A percentile compares a stretch with the other conserved stretches of the same genome.
These are phyloP conservation scores for Talaromyces sp. DNA, from an alignment of 2,329 filamentous ascomycete genomes.

Conservation along the genomic window DNA sequence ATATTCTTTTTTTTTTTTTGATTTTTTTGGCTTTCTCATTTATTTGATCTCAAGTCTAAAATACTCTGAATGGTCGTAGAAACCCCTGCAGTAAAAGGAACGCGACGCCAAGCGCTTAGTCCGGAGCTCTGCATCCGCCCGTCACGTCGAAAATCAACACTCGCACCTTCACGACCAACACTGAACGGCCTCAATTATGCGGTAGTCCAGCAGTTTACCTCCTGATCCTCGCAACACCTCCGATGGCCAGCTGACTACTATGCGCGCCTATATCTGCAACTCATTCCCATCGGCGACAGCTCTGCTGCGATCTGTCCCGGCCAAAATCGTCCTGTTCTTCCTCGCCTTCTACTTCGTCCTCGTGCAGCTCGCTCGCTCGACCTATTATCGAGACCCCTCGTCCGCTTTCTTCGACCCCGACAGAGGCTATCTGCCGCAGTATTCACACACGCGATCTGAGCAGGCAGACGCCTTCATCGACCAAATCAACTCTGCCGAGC, in stretches of 20 bases:
- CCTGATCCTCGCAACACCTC: neutral
- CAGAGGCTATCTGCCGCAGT: neutral
- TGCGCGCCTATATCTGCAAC: neutral
- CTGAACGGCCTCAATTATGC: neutral
- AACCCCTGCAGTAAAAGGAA: too few relatives aligned
- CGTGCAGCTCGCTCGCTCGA: neutral
- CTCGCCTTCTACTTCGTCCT: neutral
- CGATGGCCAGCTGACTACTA: neutral
- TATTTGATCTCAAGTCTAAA: too few relatives aligned
- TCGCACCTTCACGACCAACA: too few relatives aligned
- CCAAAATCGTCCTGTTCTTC: neutral
- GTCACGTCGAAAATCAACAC: neutral
- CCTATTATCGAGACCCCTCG: neutral
- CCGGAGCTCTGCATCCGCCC: neutral
- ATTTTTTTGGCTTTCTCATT: too few relatives aligned
- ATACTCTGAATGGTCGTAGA: too few relatives aligned
- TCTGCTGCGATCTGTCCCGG: neutral
- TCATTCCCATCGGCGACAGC: neutral
- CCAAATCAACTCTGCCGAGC: neutral
- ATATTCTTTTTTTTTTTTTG: too few relatives aligned
- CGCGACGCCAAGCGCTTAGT: neutral
- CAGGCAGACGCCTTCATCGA: conserved; percentile 2
- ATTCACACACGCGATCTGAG: conserved; percentile 1
- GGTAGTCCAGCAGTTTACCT: too few relatives aligned
- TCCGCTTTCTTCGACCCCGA: conserved; percentile 6